Evolutionary conservation across 2,329 filamentous ascomycete genomes (phyloP), one percentile per base, ranked within the genome.

Genomic region (Arthrobotrys entomopaga): DNA sequence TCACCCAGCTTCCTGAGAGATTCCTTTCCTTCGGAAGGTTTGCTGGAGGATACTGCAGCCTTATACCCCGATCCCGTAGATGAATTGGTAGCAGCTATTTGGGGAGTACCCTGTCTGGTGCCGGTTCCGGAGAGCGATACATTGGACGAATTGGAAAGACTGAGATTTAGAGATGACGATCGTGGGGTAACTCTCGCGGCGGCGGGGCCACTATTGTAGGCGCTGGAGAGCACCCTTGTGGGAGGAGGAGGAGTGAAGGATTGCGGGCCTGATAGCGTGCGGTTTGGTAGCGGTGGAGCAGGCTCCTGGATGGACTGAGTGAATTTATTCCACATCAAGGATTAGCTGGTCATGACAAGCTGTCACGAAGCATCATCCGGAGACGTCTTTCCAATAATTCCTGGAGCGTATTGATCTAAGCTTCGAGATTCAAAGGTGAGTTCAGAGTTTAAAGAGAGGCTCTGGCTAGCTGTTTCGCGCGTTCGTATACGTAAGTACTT

Each of bases 101-200:
- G 56, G 19, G 61, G 61, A n/a, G 61, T 73, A 20, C 54, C 54
- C 20, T 76, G 77, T n/a, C 72, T 53, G n/a, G 88, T 86, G 29
- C 87, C 84, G 2, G 86, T 85, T n/a, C 87, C 84, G 20, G 92
- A 86, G 22, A 97, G 84, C 46, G 92, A 96, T 0, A 88, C 85
- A 2, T 87, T 89, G 2, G 94, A 97, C 64, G 92, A 90, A 81
- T 87, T 91, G 4, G 85, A 87, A n/a, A 82, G 88, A 10, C 87
- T 84, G n/a, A 94, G 84, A 1, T 92, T 95, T 5, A 94, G 83
- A 1, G 91, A 91, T 0, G 94, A 97, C 4, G 88, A 89, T 75
- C 91, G 87, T 20, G 91, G 88, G 54, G 86, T 88, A 46, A 90
- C 82, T 34, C 71, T 64, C 38, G 69, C 38, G 13, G 69, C 61